phyloP scores from a whole-genome alignment of 2,329 filamentous ascomycete genomes.

The Pseudonectria foliicola region DNA sequence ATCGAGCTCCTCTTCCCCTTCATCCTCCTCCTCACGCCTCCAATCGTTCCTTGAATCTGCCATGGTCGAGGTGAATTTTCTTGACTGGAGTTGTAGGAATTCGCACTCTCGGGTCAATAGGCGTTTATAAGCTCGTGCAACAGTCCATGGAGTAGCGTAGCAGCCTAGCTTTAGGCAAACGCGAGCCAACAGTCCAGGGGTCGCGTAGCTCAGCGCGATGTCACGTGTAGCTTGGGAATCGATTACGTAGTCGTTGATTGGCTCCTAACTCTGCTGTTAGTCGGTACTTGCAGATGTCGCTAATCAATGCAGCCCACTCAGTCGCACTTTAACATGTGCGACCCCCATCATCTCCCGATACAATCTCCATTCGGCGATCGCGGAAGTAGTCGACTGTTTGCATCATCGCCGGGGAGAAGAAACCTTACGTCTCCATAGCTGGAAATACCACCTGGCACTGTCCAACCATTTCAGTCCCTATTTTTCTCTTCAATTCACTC shows the following conservation, averaged over 20 bases:
- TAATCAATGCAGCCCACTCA: background rate
- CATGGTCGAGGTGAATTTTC: constrained; percentile 20
- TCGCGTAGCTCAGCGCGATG: constrained; percentile 19
- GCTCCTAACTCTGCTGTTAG: constrained; percentile 5
- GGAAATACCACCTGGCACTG: constrained; percentile 10
- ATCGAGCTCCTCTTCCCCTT: constrained; percentile 52
- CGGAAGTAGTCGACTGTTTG: constrained; percentile 16
- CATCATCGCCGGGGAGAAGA: constrained; percentile 20
- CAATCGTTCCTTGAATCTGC: constrained; percentile 34
- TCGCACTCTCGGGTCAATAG: constrained; percentile 14
- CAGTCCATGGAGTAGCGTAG: no score
- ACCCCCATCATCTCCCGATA: constrained; percentile 10
- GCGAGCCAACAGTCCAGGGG: constrained; percentile 18
- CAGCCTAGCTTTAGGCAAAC: constrained; percentile 25
- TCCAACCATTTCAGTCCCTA: constrained; percentile 12
- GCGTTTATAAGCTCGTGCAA: constrained; percentile 19
- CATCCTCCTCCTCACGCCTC: constrained; percentile 54
- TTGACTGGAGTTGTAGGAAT: constrained; percentile 4
- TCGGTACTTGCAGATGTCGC: constrained; percentile 4
- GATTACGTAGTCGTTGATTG: constrained; percentile 23
- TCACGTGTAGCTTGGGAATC: constrained; percentile 21
- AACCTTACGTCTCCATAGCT: constrained; percentile 13
- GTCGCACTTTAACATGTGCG: no score
- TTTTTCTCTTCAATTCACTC: constrained; percentile 1
- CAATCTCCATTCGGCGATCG: constrained; percentile 16